These are phyloP conservation scores for Nidularia pulvinata DNA, from an alignment of 768 basidiomycete genomes.

Conservation along the genomic window DNA sequence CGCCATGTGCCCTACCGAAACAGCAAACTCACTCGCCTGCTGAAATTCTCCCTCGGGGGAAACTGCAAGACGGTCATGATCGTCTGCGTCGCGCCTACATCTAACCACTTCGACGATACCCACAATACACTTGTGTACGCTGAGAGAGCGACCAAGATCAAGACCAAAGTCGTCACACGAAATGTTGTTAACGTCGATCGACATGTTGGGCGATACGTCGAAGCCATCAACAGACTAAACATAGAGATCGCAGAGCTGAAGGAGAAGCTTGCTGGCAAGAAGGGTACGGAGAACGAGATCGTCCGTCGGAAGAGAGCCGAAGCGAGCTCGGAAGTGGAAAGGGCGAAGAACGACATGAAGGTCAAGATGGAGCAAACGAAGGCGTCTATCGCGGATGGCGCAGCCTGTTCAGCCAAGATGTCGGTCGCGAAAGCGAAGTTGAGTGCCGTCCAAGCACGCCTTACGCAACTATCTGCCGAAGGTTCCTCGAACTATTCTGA, in stretches of 20 bases:
- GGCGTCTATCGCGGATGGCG: slow-evolving; percentile 73
- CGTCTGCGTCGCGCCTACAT: slow-evolving; percentile 95
- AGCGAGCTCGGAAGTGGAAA: slow-evolving; percentile 70
- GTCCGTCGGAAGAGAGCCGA: slow-evolving; percentile 69
- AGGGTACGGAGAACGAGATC: slow-evolving; percentile 59
- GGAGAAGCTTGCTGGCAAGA: slow-evolving; percentile 77
- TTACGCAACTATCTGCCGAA: slow-evolving; percentile 53
- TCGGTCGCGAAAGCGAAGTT: slow-evolving; percentile 70
- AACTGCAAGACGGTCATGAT: slow-evolving; percentile 99
- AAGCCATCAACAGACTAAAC: slow-evolving; percentile 90
- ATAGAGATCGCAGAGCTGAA: slow-evolving; percentile 85
- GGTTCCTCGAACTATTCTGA: slow-evolving; percentile 44
- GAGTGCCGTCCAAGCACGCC: slow-evolving; percentile 57
- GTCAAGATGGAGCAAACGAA: slow-evolving; percentile 72
- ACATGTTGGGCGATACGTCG: slow-evolving; percentile 94
- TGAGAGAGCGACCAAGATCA: slow-evolving; percentile 97
- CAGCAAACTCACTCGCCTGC: slow-evolving; percentile 95
- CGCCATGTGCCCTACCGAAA: slow-evolving; percentile 97
- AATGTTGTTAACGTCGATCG: slow-evolving; percentile 96
- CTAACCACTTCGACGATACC: slow-evolving; percentile 96
- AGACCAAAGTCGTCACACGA: slow-evolving; percentile 94
- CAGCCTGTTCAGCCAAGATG: slow-evolving; percentile 69
- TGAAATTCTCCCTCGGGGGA: slow-evolving; percentile 97
- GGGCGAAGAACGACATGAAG: slow-evolving; percentile 72
- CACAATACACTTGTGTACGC: slow-evolving; percentile 98